A percentile compares a stretch with the other conserved stretches of the same genome.
These are phyloP conservation scores for Huntiella bhutanensis DNA, from an alignment of 2,329 filamentous ascomycete species.

Conservation along the genomic window DNA sequence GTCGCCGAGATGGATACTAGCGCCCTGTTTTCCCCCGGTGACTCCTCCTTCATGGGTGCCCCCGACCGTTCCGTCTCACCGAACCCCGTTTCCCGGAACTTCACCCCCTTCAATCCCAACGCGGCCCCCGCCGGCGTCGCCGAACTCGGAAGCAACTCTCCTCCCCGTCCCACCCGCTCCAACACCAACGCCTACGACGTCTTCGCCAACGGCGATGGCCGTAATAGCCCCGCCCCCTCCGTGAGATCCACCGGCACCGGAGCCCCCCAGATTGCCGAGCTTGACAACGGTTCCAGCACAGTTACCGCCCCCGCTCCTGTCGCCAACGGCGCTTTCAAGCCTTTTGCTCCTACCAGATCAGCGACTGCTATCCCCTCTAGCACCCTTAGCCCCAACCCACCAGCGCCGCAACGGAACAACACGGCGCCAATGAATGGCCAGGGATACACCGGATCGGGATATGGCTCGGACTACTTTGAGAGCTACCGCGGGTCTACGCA, in stretches of 20 bases:
- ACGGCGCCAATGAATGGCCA: constrained; percentile 20
- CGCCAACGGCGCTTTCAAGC: constrained; percentile 3
- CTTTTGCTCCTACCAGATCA: constrained; percentile 11
- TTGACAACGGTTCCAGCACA: not conserved
- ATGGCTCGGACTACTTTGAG: constrained; percentile 14
- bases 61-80: constrained; percentile 13
- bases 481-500: constrained; percentile 8
- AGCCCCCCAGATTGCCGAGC: not conserved
- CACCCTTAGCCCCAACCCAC: constrained; percentile 5
- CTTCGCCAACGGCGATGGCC: constrained; percentile 18
- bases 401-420: constrained; percentile 26
- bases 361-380: constrained; percentile 8
- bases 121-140: constrained; percentile 16
- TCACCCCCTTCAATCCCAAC: constrained; percentile 9
- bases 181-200: constrained; percentile 14
- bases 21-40: constrained; percentile 6
- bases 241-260: not conserved
- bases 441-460: constrained; percentile 12
- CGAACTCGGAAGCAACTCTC: constrained; percentile 16
- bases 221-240: constrained; percentile 19
- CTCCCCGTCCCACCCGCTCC: constrained; percentile 14
- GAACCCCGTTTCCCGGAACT: constrained; percentile 13
- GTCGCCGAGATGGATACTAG: constrained; percentile 10
- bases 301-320: not conserved
- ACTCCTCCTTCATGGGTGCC: constrained; percentile 12